Percentiles rank a stretch among this genome's conserved stretches.
phyloP scores from a whole-genome alignment of 805 yeast genomes.

The Blastobotrys terrestris region DNA sequence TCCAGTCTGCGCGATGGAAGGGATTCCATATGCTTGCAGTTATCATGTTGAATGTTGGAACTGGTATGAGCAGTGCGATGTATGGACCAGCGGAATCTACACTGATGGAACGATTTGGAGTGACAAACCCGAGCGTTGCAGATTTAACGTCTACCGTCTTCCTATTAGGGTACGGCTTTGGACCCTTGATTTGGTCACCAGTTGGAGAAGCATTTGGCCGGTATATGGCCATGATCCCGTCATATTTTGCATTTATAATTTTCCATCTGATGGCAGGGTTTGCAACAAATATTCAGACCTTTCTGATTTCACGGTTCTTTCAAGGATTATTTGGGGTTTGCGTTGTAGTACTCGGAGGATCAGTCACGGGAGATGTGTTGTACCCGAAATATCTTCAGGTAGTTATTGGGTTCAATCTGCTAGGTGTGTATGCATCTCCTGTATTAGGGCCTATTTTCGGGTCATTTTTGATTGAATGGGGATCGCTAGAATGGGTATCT shows the following conservation, averaged over 20 bases:
- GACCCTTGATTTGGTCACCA: neutral
- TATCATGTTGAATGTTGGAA: neutral
- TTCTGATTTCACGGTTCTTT: constrained; percentile 68
- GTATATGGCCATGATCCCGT: neutral
- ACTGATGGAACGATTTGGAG: neutral
- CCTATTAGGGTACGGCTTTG: neutral
- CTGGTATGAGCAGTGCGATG: neutral
- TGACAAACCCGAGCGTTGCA: neutral
- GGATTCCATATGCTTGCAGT: neutral
- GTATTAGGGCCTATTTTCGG: constrained; percentile 69
- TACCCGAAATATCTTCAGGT: constrained; percentile 42
- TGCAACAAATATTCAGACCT: constrained; percentile 65
- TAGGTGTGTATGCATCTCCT: constrained; percentile 66
- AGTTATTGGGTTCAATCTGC: constrained; percentile 65
- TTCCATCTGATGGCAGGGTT: constrained; percentile 67
- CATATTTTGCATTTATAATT: constrained; percentile 15
- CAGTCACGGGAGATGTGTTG: constrained; percentile 73
- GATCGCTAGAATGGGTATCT: constrained; percentile 82
- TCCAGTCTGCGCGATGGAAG: neutral
- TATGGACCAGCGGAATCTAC: neutral
- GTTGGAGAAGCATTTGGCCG: neutral
- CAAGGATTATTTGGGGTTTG: constrained; percentile 76
- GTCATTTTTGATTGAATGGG: constrained; percentile 54
- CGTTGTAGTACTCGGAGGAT: constrained; percentile 75
- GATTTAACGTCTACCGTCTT: neutral